These are phyloP conservation scores for Pleurotus cornucopiae DNA, from an alignment of 768 basidiomycete genomes.

Conservation along the genomic window DNA sequence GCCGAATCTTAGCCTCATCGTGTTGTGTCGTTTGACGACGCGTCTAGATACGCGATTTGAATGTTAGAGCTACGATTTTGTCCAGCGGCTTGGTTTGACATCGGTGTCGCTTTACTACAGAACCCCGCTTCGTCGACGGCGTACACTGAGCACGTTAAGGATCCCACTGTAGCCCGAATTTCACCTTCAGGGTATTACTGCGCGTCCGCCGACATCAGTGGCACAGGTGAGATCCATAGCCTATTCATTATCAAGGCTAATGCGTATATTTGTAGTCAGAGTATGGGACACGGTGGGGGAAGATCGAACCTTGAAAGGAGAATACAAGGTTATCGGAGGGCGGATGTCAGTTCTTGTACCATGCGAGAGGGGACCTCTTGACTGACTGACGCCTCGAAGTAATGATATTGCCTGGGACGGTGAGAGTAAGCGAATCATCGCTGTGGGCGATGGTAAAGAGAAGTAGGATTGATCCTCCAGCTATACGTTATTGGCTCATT, in stretches of 20 bases:
- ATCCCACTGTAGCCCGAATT: constrained; percentile 84
- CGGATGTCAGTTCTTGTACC: constrained; percentile 49
- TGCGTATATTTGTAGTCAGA: constrained; percentile 44
- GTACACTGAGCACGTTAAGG: constrained; percentile 80
- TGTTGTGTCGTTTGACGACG: background rate
- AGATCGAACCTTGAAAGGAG: constrained; percentile 78
- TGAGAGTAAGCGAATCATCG: constrained; percentile 94
- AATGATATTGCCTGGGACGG: constrained; percentile 97
- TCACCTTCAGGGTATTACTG: constrained; percentile 95
- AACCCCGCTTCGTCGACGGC: constrained; percentile 58
- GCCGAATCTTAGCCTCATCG: background rate
- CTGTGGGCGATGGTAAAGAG: constrained; percentile 88
- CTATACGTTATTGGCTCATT: background rate
- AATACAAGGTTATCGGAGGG: constrained; percentile 73
- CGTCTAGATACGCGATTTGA: constrained; percentile 74
- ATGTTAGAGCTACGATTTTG: constrained; percentile 39
- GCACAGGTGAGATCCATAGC: constrained; percentile 57
- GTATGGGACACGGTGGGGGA: constrained; percentile 93
- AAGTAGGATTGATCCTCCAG: constrained; percentile 43
- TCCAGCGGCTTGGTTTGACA: background rate
- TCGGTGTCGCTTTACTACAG: constrained; percentile 31
- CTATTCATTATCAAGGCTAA: background rate
- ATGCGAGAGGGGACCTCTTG: background rate
- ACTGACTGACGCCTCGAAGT: constrained; percentile 29
- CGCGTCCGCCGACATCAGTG: constrained; percentile 81